Base-by-base conservation (phyloP, 345 rosid genomes). In the Populus ilicifolia region DNA sequence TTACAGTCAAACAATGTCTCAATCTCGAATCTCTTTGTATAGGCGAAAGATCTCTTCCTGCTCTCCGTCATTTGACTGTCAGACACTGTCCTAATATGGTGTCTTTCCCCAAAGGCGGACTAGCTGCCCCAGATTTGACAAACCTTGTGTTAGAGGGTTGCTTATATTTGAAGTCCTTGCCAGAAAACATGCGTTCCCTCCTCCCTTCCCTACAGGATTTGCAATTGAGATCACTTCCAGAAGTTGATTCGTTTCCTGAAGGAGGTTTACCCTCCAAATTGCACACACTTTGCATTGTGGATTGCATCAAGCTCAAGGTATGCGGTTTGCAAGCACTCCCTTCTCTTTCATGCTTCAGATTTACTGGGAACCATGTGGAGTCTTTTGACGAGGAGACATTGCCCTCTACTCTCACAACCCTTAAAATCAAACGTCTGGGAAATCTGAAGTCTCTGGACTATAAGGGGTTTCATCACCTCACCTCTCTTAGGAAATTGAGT, bases 321-420 rank as follows among this genome's bases (percentile, higher is more conserved):
- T 61, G 75, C 62, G 44, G 23, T 35, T 71, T 77, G 62, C 80
- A 61, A 36, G 21, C 8, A 14, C 75, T 62, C 39, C 46, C 80
- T 16, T 62, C n/a, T 65, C 76, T 78, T 72, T 33, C 75, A 5
- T 27, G 5, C 52, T 50, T 65, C 27, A 18, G 3, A 2, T 71
- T 78, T 29, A 17, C 48, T 33, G 48, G 9, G 50, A 10, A 65
- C 52, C 4, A 72, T 44, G 39, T 66, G 39, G 72, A 66, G 17
- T 78, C 68, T n/a, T 78, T 78, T 29, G 77, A 72, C 2, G 77
- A 72, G 52, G 43, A 72, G 61, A 66, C n/a, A 8, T 67, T 78
- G 36, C 80, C 75, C 8, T 30, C 63, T 17, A 27, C 75, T 11
- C 48, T 77, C 29, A n/a, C 48, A 5, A 18, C 20, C 18, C 74